A percentile compares a stretch with the other conserved stretches of the same genome.
Conservation (phyloP, 75 land plant genomes). For the Picea sitchensis region DNA sequence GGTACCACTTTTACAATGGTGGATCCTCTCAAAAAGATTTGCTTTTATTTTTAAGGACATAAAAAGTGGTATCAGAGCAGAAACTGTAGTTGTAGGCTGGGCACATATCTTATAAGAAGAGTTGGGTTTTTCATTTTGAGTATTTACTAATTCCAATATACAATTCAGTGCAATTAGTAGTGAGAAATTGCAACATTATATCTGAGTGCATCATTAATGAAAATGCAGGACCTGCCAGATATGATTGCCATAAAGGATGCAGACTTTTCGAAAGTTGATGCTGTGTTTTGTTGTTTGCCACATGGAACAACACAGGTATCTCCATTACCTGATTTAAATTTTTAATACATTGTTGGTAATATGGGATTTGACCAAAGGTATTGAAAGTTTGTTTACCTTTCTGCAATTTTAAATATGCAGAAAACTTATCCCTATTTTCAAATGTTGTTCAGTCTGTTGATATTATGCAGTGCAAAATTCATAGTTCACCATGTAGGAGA, state of each 20-base stretch:
- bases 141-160: background rate
- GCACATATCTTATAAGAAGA: background rate
- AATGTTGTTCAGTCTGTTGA: background rate
- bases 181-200: background rate
- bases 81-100: background rate
- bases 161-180: background rate
- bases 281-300: conserved; percentile 96
- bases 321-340: background rate
- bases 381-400: background rate
- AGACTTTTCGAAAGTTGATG: conserved; percentile 90
- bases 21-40: no score
- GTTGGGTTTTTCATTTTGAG: background rate
- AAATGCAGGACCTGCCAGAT: conserved; percentile 70
- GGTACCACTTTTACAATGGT: no score
- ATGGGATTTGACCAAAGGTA: background rate
- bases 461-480: background rate
- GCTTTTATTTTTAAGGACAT: no score
- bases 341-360: background rate
- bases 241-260: conserved; percentile 92
- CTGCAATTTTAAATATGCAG: no score
- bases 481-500: conserved; percentile 38
- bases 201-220: background rate
- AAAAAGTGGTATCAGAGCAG: background rate
- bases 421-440: no score
- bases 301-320: conserved; percentile 97